These are phyloP conservation scores for Beauveria medogensis DNA, from an alignment of 2,329 filamentous ascomycete species.

Conservation along the genomic window DNA sequence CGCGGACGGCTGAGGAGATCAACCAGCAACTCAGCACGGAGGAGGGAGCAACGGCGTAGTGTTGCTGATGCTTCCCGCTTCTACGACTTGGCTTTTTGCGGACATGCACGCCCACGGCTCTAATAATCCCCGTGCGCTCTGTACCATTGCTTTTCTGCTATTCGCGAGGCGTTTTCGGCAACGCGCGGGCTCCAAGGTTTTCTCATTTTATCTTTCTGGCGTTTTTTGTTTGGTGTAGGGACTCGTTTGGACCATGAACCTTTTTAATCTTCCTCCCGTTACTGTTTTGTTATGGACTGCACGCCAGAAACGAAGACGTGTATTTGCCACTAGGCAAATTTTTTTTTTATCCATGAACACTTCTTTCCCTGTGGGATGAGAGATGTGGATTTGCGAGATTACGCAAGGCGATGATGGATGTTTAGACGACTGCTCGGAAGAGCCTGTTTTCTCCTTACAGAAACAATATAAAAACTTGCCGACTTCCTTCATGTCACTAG, in stretches of 20 bases:
- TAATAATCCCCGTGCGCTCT: background rate
- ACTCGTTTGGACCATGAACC: background rate
- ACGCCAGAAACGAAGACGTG: no score
- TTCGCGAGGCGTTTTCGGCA: slow-evolving; percentile 1
- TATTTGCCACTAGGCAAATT: no score
- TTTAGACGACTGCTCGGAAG: background rate
- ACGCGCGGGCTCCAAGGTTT: background rate
- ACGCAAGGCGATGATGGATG: background rate
- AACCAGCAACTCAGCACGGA: slow-evolving; percentile 44
- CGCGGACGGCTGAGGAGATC: slow-evolving; percentile 44
- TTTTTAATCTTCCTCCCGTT: background rate
- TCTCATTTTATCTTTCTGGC: slow-evolving; percentile 12
- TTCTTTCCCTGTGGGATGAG: background rate
- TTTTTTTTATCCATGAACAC: no score
- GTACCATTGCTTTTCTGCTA: background rate
- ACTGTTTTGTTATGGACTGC: no score
- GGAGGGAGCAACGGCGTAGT: slow-evolving; percentile 15
- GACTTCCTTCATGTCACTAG: background rate
- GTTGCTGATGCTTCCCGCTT: background rate
- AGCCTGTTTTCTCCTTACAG: background rate
- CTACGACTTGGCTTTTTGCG: slow-evolving; percentile 4
- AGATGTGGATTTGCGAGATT: background rate
- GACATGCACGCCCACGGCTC: background rate
- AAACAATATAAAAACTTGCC: background rate
- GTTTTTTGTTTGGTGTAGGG: slow-evolving; percentile 11